phyloP scores from a whole-genome alignment of 1,284 basidiomycete genomes.

The Naganishia sp. region DNA sequence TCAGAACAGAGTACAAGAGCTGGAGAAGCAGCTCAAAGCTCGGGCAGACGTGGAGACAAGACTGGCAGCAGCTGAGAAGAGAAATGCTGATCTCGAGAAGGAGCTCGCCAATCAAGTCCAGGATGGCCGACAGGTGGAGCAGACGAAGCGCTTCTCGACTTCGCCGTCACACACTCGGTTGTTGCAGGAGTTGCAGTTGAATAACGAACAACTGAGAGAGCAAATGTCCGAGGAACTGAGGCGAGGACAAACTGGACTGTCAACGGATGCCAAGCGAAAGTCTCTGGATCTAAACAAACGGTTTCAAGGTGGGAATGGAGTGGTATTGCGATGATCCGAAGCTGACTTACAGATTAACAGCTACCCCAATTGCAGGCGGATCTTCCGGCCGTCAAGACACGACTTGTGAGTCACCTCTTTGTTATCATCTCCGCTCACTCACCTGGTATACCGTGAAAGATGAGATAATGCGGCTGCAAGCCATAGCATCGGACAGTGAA shows the following conservation, averaged over 20 bases:
- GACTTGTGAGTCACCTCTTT: background rate
- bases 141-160: constrained; percentile 16
- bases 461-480: constrained; percentile 17
- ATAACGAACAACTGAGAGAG: constrained; percentile 57
- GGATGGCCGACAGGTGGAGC: constrained; percentile 56
- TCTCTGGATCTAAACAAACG: background rate
- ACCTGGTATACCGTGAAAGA: background rate
- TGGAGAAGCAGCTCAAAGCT: constrained; percentile 15
- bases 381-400: too few species aligned
- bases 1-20: constrained; percentile 1
- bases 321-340: too few species aligned
- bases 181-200: constrained; percentile 66
- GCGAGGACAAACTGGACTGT: constrained; percentile 5
- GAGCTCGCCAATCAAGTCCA: constrained; percentile 57
- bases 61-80: constrained; percentile 64
- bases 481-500: constrained; percentile 13
- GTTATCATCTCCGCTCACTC: background rate
- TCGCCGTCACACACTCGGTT: constrained; percentile 56
- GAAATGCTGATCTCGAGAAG: constrained; percentile 66
- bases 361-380: too few species aligned
- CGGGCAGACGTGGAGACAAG: constrained; percentile 51
- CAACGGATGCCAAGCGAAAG: constrained; percentile 49
- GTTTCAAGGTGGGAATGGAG: too few species aligned
- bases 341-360: too few species aligned
- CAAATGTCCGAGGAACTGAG: constrained; percentile 63